These are phyloP conservation scores for Tetrastigma voinierianum DNA, from an alignment of 164 flowering plant species.

Conservation along the genomic window DNA sequence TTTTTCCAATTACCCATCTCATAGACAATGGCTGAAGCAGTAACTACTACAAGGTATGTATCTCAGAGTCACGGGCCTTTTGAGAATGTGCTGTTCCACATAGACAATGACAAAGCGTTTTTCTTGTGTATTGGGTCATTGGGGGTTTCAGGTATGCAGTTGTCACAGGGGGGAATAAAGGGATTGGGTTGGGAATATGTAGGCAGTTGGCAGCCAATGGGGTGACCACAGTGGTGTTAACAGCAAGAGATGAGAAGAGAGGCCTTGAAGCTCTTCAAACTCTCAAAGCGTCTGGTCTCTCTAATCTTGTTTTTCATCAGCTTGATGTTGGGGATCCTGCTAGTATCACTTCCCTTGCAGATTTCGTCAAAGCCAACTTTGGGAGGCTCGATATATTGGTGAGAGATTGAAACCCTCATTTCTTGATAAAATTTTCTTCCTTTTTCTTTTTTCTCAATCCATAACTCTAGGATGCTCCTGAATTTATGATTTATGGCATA, in stretches of 20 bases:
- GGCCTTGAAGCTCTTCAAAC: slow-evolving; percentile 41
- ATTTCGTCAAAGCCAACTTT: slow-evolving; percentile 32
- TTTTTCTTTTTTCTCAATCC: too few relatives aligned
- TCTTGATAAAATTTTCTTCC: too few relatives aligned
- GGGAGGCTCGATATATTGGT: slow-evolving; percentile 54
- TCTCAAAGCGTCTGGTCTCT: slow-evolving; percentile 21
- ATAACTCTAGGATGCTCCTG: too few relatives aligned
- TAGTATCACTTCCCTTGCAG: slow-evolving; percentile 31
- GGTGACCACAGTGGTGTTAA: slow-evolving; percentile 26
- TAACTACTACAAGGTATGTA: slow-evolving; percentile 9
- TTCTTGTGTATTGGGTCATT: background rate
- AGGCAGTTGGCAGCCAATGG: slow-evolving; percentile 32
- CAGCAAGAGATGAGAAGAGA: slow-evolving; percentile 40
- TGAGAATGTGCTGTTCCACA: background rate
- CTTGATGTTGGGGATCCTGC: slow-evolving; percentile 34
- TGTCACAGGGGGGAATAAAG: slow-evolving; percentile 42
- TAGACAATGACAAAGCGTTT: too few relatives aligned
- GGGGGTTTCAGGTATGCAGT: slow-evolving; percentile 26
- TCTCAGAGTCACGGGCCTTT: background rate
- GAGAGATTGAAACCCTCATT: background rate
- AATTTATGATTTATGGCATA: too few relatives aligned
- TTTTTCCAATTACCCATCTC: too few relatives aligned
- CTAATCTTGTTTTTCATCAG: slow-evolving; percentile 42
- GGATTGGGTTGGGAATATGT: slow-evolving; percentile 35
- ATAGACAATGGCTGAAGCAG: slow-evolving; percentile 8